Evolutionary conservation across 352 stramenopile genomes (phyloP).

Genomic region (Globisporangium nagaii): DNA sequence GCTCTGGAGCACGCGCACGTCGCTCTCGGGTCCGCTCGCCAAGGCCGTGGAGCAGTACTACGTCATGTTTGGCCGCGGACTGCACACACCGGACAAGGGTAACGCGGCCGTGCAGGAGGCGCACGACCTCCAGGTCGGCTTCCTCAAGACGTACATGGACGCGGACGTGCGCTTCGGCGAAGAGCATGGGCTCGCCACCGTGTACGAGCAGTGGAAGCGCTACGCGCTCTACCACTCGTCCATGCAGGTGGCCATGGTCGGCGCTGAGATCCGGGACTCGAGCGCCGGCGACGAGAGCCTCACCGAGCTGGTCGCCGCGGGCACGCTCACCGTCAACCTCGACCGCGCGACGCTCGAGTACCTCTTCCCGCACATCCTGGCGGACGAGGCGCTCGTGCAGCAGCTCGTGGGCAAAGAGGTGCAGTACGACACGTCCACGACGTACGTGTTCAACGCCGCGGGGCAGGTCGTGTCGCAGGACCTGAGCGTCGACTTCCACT

Average conservation of each 20-base stretch:
- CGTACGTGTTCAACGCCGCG: constrained; percentile 23
- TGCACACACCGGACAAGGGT: constrained; percentile 4
- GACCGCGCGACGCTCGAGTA: constrained; percentile 18
- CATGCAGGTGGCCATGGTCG: constrained; percentile 10
- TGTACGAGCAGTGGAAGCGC: constrained; percentile 19
- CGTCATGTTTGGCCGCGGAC: constrained; percentile 12
- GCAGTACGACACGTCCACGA: constrained; percentile 20
- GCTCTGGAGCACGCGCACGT: constrained; percentile 12
- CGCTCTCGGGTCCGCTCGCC: constrained; percentile 4
- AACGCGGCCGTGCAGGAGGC: constrained; percentile 2
- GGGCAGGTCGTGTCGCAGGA: constrained; percentile 13
- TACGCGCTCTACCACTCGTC: constrained; percentile 16
- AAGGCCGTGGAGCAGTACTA: constrained; percentile 16
- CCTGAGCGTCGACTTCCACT: constrained; percentile 21
- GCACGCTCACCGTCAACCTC: constrained; percentile 7
- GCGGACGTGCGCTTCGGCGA: constrained; percentile 30
- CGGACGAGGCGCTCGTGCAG: constrained; percentile 29
- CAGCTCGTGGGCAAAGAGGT: constrained; percentile 30
- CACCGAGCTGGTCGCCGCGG: constrained; percentile 10
- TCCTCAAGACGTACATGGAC: constrained; percentile 35
- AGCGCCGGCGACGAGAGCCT: constrained; percentile 1
- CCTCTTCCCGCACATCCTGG: constrained; percentile 30
- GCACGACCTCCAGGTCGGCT: constrained; percentile 18
- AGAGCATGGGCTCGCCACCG: constrained; percentile 2
- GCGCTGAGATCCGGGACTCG: constrained; percentile 5